Conservation (phyloP, 192 early-diverging fungal genomes). For the Dissophora globulifera region DNA sequence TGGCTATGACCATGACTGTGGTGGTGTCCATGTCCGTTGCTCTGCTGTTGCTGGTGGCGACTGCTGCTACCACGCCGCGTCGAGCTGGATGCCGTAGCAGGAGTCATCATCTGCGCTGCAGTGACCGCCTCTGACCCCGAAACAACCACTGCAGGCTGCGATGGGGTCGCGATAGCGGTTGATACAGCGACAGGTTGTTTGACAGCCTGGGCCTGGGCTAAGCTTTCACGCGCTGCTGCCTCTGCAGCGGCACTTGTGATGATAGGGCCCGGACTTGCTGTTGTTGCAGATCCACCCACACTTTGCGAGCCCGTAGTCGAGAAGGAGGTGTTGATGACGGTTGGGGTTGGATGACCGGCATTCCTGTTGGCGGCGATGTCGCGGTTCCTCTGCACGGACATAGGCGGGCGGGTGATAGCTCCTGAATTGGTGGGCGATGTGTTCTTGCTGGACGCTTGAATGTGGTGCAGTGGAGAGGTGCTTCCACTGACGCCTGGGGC, state of each 20-base stretch:
- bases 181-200: constrained; percentile 2
- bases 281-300: neutral
- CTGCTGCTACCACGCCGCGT: no score
- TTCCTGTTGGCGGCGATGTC: constrained; percentile 15
- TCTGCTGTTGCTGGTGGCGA: constrained; percentile 6
- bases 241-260: neutral
- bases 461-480: neutral
- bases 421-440: constrained; percentile 16
- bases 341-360: neutral
- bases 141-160: constrained; percentile 5
- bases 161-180: neutral
- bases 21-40: neutral
- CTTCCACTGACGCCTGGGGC: neutral
- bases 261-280: neutral
- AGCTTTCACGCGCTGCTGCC: neutral
- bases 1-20: neutral
- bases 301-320: constrained; percentile 24
- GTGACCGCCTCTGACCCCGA: neutral
- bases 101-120: no score
- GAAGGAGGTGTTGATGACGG: constrained; percentile 28
- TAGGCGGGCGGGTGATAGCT: constrained; percentile 32
- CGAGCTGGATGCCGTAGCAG: no score
- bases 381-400: constrained; percentile 31
- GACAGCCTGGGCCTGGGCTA: neutral
- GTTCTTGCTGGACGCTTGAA: constrained; percentile 3